Conservation (phyloP, 2,329 filamentous ascomycete species). For the Emmonsia crescens region DNA sequence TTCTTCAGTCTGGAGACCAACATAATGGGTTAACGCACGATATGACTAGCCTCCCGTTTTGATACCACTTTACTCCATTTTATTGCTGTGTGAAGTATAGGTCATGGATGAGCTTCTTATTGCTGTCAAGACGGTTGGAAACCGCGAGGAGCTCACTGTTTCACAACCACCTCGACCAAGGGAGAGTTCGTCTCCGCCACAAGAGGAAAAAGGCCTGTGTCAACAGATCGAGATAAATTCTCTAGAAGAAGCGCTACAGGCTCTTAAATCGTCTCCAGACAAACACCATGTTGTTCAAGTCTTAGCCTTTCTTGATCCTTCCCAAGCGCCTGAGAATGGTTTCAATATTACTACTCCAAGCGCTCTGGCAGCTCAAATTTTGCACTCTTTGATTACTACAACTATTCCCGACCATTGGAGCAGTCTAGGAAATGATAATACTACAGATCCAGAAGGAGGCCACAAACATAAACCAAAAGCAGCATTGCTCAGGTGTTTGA, state of each 20-base stretch:
- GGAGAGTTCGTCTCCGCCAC: neutral
- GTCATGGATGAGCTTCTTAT: constrained; percentile 31
- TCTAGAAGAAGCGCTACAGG: constrained; percentile 24
- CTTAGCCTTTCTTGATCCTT: constrained; percentile 28
- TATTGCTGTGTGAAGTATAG: neutral
- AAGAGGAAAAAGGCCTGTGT: neutral
- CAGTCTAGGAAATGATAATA: constrained; percentile 40
- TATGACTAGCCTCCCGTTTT: neutral
- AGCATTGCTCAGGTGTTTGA: constrained; percentile 52
- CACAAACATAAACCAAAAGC: constrained; percentile 25
- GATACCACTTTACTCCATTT: neutral
- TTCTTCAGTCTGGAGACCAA: neutral
- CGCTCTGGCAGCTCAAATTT: constrained; percentile 61
- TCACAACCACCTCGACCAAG: neutral
- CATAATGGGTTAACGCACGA: neutral
- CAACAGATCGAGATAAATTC: constrained; percentile 6
- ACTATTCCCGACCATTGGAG: constrained; percentile 78
- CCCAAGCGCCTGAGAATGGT: constrained; percentile 14
- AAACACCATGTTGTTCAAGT: constrained; percentile 21
- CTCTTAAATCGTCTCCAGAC: constrained; percentile 32
- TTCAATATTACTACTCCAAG: constrained; percentile 54
- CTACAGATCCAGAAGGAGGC: constrained; percentile 14
- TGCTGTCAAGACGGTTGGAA: constrained; percentile 27
- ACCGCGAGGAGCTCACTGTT: neutral
- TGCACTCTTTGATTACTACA: constrained; percentile 61